Evolutionary conservation across 2,329 filamentous ascomycete genomes (phyloP), one percentile per base, ranked within the genome.

Genomic region (Colletotrichum noveboracense): DNA sequence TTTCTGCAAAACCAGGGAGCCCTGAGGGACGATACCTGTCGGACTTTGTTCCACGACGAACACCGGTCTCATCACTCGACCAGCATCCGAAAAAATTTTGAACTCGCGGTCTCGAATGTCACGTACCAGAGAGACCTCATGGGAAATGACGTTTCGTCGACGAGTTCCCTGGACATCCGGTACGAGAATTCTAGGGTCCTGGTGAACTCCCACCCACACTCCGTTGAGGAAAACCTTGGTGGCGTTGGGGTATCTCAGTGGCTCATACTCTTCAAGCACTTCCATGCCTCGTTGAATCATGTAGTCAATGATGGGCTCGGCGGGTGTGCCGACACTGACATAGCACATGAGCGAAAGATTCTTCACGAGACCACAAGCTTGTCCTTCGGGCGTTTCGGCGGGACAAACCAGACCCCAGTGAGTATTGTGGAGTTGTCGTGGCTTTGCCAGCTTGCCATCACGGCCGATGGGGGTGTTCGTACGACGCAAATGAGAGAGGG

Each of bases 161-260:
- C 96, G 93, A 69, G 98, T 90, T 69, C 93, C 91, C 80, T 94
- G 90, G 60, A 98, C 94, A 71, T 94, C 92, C 73, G 91, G 91
- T 34, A 98, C 96, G 56, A 99, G 90, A 80, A 96, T 93, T 79
- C 94, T 93, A 12, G 97, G 95, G 80, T 98, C 95, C 78, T 95
- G 92, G 82, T 98, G 96, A 16, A 98, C 94, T 85, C 97, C 97
- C 62, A 98, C 96, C 97, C 97, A 99, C 7, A 96, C 95, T 84
- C 97, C 97, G 82, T 99, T 98, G 80, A 99, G 94, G 81, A 99
- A 99, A 62, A 99, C 94, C 88, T 99, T 99, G 68, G 97, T 99
- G 7, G 96, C 96, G 81, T 97, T 94, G 1, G 96, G 96, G 70
- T 96, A 96, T 67, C 94, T 90, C 76, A 94, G 88, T 7, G 95